Conservation (phyloP, 225 moss, liverwort and hornwort genomes). For the Polytrichum formosum region DNA sequence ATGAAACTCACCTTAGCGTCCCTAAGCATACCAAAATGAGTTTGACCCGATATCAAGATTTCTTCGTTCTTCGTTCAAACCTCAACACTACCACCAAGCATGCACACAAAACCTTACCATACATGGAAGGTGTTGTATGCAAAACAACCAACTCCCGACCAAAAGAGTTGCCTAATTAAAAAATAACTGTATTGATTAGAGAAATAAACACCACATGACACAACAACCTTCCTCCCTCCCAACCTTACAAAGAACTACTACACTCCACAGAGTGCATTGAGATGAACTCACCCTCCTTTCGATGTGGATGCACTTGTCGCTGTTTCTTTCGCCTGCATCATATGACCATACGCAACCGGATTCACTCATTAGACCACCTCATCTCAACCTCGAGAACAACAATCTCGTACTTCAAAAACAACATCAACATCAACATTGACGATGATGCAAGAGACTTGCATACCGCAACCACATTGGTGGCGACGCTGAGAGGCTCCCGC, state of each 20-base stretch:
- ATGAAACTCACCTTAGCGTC: too few relatives aligned
- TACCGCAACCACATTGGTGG: conserved; percentile 8
- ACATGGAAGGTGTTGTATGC: not conserved
- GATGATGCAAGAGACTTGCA: not conserved
- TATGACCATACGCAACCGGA: not conserved
- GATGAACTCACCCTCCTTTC: conserved; percentile 40
- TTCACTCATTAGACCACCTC: not conserved
- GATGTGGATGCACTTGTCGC: conserved; percentile 19
- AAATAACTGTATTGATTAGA: not conserved
- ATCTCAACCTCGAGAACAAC: not conserved
- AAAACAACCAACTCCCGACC: not conserved
- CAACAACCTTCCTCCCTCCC: not conserved
- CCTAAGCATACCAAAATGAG: too few relatives aligned
- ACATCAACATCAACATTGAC: not conserved
- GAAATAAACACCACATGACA: not conserved
- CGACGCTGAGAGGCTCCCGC: conserved; percentile 1
- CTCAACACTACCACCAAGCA: too few relatives aligned
- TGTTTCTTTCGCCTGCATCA: conserved; percentile 43
- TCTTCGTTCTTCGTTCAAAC: too few relatives aligned
- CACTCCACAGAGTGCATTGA: too few relatives aligned
- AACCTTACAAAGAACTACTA: too few relatives aligned
- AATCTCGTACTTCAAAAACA: not conserved
- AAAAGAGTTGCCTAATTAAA: not conserved
- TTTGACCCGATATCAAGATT: too few relatives aligned
- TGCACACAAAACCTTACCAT: not conserved